phyloP scores from a whole-genome alignment of 306 rosid genomes.

The Canavalia ensiformis region DNA sequence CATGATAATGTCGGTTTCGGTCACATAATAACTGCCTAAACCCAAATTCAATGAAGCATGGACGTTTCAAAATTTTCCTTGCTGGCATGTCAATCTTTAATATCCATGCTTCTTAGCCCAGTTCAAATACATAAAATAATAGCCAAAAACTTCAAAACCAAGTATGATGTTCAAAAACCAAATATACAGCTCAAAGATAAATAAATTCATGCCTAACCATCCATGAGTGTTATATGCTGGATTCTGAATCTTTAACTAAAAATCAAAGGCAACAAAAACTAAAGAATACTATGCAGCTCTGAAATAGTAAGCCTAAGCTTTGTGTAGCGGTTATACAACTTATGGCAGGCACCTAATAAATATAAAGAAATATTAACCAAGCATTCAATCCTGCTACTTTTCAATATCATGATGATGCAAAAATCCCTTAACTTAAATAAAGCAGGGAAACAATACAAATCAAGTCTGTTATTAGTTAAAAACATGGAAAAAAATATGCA shows the following conservation, averaged over 20 bases:
- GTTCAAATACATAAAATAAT: conserved; percentile 4
- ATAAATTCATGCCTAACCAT: not conserved
- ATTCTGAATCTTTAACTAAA: not conserved
- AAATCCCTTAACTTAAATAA: too few species aligned
- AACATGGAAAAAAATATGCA: too few species aligned
- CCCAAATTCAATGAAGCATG: not conserved
- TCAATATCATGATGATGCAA: conserved; percentile 12
- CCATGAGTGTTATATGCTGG: not conserved
- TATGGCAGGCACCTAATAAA: not conserved
- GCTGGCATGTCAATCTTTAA: not conserved
- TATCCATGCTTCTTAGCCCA: not conserved
- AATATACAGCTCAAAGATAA: not conserved
- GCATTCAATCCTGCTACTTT: not conserved
- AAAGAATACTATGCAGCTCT: not conserved
- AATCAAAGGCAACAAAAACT: not conserved
- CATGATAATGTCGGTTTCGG: not conserved
- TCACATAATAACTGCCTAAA: not conserved
- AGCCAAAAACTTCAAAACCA: not conserved
- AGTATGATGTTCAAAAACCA: not conserved
- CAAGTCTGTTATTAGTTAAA: too few species aligned
- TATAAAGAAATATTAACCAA: not conserved
- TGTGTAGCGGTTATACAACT: not conserved
- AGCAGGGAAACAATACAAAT: too few species aligned
- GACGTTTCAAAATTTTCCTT: not conserved
- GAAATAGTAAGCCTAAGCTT: not conserved